phyloP scores from a whole-genome alignment of 1,284 basidiomycete genomes.

The Apiotrichum gracile region DNA sequence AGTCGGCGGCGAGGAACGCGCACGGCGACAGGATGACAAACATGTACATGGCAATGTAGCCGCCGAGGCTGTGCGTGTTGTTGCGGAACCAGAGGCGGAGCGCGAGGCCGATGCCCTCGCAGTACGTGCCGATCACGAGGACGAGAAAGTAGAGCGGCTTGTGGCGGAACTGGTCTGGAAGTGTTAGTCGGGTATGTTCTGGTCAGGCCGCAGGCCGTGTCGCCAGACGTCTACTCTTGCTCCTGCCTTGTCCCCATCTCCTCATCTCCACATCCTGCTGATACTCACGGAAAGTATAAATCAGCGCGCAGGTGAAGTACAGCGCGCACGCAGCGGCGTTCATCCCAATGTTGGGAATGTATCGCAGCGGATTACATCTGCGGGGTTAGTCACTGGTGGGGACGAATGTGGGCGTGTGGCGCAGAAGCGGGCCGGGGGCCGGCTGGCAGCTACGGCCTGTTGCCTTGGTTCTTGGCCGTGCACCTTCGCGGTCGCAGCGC shows the following conservation, averaged over 20 bases:
- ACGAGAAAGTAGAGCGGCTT: slow-evolving; percentile 13
- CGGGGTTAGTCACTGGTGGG: neutral
- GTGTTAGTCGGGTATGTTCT: neutral
- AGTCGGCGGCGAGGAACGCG: slow-evolving; percentile 68
- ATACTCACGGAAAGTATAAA: slow-evolving; percentile 52
- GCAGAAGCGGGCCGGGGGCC: too few species aligned
- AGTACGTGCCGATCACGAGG: slow-evolving; percentile 13
- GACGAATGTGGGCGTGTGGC: too few species aligned
- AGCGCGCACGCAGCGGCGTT: slow-evolving; percentile 56
- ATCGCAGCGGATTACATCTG: slow-evolving; percentile 49
- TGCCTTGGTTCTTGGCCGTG: too few species aligned
- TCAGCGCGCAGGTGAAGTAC: slow-evolving; percentile 53
- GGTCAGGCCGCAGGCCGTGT: too few species aligned
- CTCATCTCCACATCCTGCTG: too few species aligned
- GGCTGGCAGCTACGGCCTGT: too few species aligned
- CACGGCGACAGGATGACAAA: slow-evolving; percentile 52
- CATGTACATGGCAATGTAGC: slow-evolving; percentile 16
- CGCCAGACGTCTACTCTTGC: too few species aligned
- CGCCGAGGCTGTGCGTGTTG: slow-evolving; percentile 6
- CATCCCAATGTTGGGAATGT: slow-evolving; percentile 57
- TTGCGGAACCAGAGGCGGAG: slow-evolving; percentile 12
- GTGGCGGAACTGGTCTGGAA: slow-evolving; percentile 11
- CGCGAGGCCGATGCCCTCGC: slow-evolving; percentile 13
- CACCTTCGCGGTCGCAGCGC: too few species aligned
- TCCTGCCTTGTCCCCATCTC: too few species aligned